phyloP scores from a whole-genome alignment of 2,329 filamentous ascomycete species.

The Madurella mycetomatis region DNA sequence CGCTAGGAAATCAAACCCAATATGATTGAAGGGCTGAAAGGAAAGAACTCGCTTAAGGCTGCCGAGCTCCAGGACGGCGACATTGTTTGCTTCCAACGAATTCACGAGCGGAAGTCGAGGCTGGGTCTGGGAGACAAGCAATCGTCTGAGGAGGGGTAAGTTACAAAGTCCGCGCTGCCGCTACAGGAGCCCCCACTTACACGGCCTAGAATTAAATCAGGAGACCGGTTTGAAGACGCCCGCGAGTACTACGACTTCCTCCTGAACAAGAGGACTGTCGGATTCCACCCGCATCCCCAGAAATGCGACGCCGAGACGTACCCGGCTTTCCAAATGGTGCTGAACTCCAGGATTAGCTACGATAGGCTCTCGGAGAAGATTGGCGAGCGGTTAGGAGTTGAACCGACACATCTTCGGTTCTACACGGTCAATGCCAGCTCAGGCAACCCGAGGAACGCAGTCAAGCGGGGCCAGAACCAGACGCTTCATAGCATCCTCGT shows the following conservation, averaged over 20 bases:
- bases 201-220: constrained; percentile 31
- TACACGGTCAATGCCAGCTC: constrained; percentile 76
- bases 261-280: constrained; percentile 73
- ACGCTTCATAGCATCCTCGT: constrained; percentile 77
- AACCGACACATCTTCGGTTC: constrained; percentile 85
- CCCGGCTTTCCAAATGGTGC: constrained; percentile 66
- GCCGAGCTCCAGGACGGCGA: constrained; percentile 97
- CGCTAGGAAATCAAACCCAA: constrained; percentile 84
- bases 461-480: constrained; percentile 67
- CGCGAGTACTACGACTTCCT: constrained; percentile 91
- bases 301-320: constrained; percentile 54
- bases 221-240: constrained; percentile 63
- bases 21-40: constrained; percentile 94
- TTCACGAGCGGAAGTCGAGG: constrained; percentile 45
- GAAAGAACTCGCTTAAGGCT: constrained; percentile 80
- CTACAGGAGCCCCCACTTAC: constrained; percentile 18
- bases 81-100: constrained; percentile 87
- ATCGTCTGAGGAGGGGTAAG: constrained; percentile 33
- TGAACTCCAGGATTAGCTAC: constrained; percentile 87
- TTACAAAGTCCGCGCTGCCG: not conserved
- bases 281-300: constrained; percentile 65
- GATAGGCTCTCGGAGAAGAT: constrained; percentile 82
- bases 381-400: constrained; percentile 68
- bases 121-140: constrained; percentile 37
- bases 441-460: constrained; percentile 69